Percentiles rank a stretch among this genome's conserved stretches.
Evolutionary conservation across 164 flowering plant species (phyloP).

Genomic region (Akebia trifoliata): DNA sequence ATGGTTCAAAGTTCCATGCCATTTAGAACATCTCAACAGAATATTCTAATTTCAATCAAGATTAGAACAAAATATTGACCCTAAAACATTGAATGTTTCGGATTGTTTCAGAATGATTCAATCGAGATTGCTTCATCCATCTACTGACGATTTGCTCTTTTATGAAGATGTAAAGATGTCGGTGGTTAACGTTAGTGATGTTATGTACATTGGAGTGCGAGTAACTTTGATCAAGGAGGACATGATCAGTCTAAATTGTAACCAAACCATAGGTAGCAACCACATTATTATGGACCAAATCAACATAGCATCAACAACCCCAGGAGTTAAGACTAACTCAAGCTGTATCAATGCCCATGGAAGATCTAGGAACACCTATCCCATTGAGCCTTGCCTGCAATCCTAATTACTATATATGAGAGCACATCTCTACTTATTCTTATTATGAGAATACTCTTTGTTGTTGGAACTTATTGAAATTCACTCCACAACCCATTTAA

Average conservation of each 20-base stretch:
- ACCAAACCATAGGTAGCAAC: conserved; percentile 10
- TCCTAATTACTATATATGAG: no score
- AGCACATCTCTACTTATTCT: no score
- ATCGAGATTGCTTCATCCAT: no score
- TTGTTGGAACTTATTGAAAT: no score
- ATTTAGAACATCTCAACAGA: no score
- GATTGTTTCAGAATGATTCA: no score
- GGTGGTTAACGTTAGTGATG: conserved; percentile 17
- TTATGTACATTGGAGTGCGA: conserved; percentile 6
- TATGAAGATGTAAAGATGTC: not conserved
- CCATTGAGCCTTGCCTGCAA: not conserved
- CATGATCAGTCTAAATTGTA: conserved; percentile 17
- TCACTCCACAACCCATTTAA: no score
- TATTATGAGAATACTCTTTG: no score
- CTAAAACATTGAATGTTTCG: no score
- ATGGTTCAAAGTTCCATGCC: no score
- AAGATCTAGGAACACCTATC: not conserved
- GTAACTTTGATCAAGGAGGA: conserved; percentile 13
- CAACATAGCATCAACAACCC: conserved; percentile 6
- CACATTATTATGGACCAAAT: conserved; percentile 21
- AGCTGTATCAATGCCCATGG: conserved; percentile 30
- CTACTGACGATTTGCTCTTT: not conserved
- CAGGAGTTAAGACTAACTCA: not conserved
- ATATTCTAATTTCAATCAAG: no score
- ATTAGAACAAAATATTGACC: no score